Evolutionary conservation across 345 rosid genomes (phyloP), one percentile per base, ranked within the genome.

Genomic region (Bruguiera parviflora): DNA sequence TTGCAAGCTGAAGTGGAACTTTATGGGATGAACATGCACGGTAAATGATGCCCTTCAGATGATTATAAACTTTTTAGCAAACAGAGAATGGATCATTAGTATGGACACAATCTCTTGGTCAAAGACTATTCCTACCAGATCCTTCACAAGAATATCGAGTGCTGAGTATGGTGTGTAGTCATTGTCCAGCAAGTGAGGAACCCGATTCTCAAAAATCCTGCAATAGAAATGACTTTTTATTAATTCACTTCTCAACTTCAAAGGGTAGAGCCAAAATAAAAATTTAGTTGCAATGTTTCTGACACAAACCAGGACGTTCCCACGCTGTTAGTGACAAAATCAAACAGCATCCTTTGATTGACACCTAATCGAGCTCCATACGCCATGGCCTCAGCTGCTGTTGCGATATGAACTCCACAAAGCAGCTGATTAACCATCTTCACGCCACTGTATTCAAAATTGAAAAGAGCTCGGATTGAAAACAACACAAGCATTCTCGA

Each of bases 201-300:
- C 98, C 18, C 98, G 96, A 76, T 93, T 93, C 83, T 89, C 96
- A 85, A 89, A 88, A 94, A 93, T 91, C 98, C 98, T 93, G 88
- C 81, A 78, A 80, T 33, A 75, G 43, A 71, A 64, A 66, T 29
- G 76, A 63, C 39, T 75, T 19, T 51, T 46, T 37, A 27, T 5
- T 16, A 58, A 39, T 61, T 63, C 4, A 18, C 58, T 10, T 53
- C 25, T 5, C 49, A 59, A 71, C n/a, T 62, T 72, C 5, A 56
- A 28, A 10, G 33, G 0, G 49, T 13, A 13, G 49, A 43, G 49
- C 3, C 1, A 3, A 13, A 43, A 43, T 13, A 13, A 43, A 43
- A 13, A 43, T 43, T 43, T 43, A 13, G 0, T 43, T 3, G 49
- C 49, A n/a, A 27, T 22, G 18, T 5, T 3, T 20, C 27, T 5